Evolutionary conservation across 345 rosid genomes (phyloP).

Genomic region (Anacardium occidentale): DNA sequence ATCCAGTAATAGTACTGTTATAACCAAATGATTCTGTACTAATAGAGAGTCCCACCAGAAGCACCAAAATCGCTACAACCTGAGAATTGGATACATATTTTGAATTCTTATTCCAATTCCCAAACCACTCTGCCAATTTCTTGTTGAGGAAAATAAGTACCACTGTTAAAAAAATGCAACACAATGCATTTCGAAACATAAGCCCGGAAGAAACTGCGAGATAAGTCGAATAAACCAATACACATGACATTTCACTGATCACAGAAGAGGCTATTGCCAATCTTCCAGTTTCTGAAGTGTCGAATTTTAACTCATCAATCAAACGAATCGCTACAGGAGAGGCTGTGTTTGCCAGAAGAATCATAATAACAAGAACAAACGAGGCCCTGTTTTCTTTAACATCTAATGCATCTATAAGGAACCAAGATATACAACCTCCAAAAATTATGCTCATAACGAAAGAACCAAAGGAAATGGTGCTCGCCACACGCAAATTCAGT

Average conservation of each 20-base stretch:
- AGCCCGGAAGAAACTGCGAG: conserved; percentile 21
- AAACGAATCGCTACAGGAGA: conserved; percentile 66
- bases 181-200: conserved; percentile 28
- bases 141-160: conserved; percentile 38
- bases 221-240: conserved; percentile 29
- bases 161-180: conserved; percentile 30
- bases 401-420: conserved; percentile 29
- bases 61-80: conserved; percentile 43
- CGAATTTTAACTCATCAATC: conserved; percentile 64
- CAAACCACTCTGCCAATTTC: conserved; percentile 57
- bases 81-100: conserved; percentile 63
- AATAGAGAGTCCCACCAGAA: conserved; percentile 35
- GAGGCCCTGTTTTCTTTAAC: conserved; percentile 18
- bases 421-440: conserved; percentile 38
- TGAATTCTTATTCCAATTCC: conserved; percentile 49
- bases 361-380: conserved; percentile 32
- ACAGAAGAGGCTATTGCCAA: conserved; percentile 54
- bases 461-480: conserved; percentile 49
- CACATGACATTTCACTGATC: conserved; percentile 55
- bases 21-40: conserved; percentile 41
- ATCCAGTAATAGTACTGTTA: conserved; percentile 48
- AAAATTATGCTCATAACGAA: conserved; percentile 33
- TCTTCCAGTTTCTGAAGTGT: conserved; percentile 66
- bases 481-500: conserved; percentile 47
- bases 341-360: conserved; percentile 59